Percentiles rank a stretch among this genome's conserved stretches.
phyloP scores from a whole-genome alignment of 768 basidiomycete species.

The Suillus paluster region DNA sequence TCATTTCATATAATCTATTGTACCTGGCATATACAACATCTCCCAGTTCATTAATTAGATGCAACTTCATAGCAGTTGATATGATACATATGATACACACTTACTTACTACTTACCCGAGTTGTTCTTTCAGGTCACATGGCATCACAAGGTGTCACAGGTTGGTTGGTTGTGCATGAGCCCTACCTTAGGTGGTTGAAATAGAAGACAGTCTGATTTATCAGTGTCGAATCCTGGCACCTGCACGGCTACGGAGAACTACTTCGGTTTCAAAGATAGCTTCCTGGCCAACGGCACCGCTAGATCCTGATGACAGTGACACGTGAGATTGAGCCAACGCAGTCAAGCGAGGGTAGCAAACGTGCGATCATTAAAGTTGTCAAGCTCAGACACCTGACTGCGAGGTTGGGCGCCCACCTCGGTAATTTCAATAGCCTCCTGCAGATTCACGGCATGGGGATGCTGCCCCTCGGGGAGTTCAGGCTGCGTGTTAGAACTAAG shows the following conservation, averaged over 20 bases:
- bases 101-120: too few species aligned
- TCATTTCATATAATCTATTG: too few species aligned
- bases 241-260: not conserved
- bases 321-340: slow-evolving; percentile 3
- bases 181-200: not conserved
- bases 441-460: not conserved
- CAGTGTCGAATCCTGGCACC: not conserved
- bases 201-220: not conserved
- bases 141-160: too few species aligned
- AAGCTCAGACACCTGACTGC: slow-evolving; percentile 19
- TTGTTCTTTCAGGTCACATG: too few species aligned
- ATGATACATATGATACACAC: too few species aligned
- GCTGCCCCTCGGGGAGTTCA: slow-evolving; percentile 14
- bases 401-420: slow-evolving; percentile 1
- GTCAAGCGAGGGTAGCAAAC: slow-evolving; percentile 5
- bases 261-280: not conserved
- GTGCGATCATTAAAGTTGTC: slow-evolving; percentile 28
- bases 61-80: too few species aligned
- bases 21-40: too few species aligned
- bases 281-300: slow-evolving; percentile 20
- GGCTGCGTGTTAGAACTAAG: not conserved
- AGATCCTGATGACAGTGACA: slow-evolving; percentile 25
- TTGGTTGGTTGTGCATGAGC: too few species aligned
- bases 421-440: slow-evolving; percentile 15
- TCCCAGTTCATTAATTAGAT: too few species aligned